Conservation (phyloP, 2,329 filamentous ascomycete species). For the Biscogniauxia marginata region DNA sequence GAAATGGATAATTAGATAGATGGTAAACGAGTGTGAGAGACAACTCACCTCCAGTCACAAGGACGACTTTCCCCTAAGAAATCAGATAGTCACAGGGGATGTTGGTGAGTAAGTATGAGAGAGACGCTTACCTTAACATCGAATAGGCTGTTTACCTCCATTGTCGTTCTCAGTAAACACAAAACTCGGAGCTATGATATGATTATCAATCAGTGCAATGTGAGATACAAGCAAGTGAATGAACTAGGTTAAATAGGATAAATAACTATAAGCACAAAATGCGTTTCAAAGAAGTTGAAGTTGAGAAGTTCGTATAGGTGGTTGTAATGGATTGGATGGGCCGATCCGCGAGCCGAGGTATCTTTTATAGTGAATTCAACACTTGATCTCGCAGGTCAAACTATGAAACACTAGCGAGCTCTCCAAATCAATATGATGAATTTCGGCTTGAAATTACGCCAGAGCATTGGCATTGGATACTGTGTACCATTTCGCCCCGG, state of each 20-base stretch:
- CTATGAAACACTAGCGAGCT: too few species aligned
- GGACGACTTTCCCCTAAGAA: constrained; percentile 53
- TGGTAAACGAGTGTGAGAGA: too few species aligned
- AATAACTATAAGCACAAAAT: too few species aligned
- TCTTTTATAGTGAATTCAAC: not conserved
- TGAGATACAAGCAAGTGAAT: not conserved
- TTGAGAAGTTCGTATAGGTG: not conserved
- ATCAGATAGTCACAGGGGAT: constrained; percentile 4
- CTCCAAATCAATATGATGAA: too few species aligned
- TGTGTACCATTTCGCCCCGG: too few species aligned
- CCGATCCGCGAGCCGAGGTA: not conserved
- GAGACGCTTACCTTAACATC: constrained; percentile 58
- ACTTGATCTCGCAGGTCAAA: too few species aligned
- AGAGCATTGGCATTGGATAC: too few species aligned
- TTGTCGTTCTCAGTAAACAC: constrained; percentile 28
- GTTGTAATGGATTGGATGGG: not conserved
- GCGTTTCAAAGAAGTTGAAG: not conserved
- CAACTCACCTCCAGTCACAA: constrained; percentile 54
- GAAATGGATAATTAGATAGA: too few species aligned
- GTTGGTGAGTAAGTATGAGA: too few species aligned
- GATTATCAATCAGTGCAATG: not conserved
- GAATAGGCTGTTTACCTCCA: constrained; percentile 57
- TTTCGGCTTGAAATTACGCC: too few species aligned
- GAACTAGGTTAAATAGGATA: too few species aligned
- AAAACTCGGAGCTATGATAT: not conserved